These are phyloP conservation scores for Emmonsiellopsis sp. DNA, from an alignment of 2,329 filamentous ascomycete genomes.

Conservation along the genomic window DNA sequence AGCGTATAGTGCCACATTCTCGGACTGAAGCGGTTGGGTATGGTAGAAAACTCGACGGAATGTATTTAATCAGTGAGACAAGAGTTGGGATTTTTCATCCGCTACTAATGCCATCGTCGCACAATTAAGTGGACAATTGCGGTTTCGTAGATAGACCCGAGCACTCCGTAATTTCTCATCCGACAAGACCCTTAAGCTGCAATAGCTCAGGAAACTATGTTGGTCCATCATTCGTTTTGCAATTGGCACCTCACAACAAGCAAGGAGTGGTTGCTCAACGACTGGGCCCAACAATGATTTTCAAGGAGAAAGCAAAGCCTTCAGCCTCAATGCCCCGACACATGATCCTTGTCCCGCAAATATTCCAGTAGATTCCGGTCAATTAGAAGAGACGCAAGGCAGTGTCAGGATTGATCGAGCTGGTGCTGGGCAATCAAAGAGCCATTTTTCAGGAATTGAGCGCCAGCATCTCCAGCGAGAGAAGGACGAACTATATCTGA, in stretches of 20 bases:
- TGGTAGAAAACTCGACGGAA: constrained; percentile 59
- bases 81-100: constrained; percentile 3
- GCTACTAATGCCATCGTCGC: constrained; percentile 11
- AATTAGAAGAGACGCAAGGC: constrained; percentile 13
- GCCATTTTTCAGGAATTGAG: constrained; percentile 14
- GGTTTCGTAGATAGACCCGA: constrained; percentile 19
- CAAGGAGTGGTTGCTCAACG: constrained; percentile 14
- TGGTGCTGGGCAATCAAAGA: constrained; percentile 46
- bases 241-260: constrained; percentile 5
- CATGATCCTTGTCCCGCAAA: constrained; percentile 29
- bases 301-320: constrained; percentile 61
- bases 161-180: constrained; percentile 50
- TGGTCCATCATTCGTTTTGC: constrained; percentile 32
- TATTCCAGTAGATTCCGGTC: constrained; percentile 4
- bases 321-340: constrained; percentile 69
- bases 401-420: constrained; percentile 63
- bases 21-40: constrained; percentile 51
- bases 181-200: constrained; percentile 59
- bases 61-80: constrained; percentile 69
- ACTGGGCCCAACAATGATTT: constrained; percentile 59
- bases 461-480: constrained; percentile 57
- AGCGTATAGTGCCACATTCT: constrained; percentile 84
- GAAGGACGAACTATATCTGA: constrained; percentile 71
- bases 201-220: constrained; percentile 46
- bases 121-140: not conserved